Base-by-base conservation (phyloP, 257 asterid genomes). In the Petrea volubilis region DNA sequence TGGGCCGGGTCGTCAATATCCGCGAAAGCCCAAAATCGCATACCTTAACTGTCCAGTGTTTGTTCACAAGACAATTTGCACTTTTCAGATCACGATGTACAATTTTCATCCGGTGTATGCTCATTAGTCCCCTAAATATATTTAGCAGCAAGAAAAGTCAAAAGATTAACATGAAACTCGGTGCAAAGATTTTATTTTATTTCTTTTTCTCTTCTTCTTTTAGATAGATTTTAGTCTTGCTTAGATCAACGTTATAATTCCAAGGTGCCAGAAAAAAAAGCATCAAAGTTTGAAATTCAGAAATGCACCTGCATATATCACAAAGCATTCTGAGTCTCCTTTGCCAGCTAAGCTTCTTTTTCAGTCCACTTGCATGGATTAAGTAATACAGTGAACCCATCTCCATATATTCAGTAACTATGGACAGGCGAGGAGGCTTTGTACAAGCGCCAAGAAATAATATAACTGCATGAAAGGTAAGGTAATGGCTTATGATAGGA, bases 11-110 rank as follows among this genome's bases (percentile, higher is more conserved):
- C 53, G 80, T 79, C 70, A 93, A 81, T 57, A 77, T 67, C 60
- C 97, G 83, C 0, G 97, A 90, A 49, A 93, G 96, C 68, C 98
- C 98, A 72, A 93, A 90, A 84, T 93, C 97, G 43, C 98, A 90
- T 68, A 93, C 85, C 85, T 93, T 93, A 46, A 93, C 91, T 2
- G 85, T 86, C 96, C 93, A 93, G 33, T 88, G 88, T 84, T 86
- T 93, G 81, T 85, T 90, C 80, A 93, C 93, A 0, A 90, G 97
- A 82, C 98, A 93, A 72, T 90, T 93, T 23, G 97, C 98, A 77
- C 98, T 93, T 79, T 93, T 90, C 71, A 93, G 83, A 84, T 93
- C 98, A 49, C 96, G 95, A 43, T 93, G 98, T 44, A 79, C 95
- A 24, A 93, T 81, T 61, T 90, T 93, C 97, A 90, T 93, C 77